Evolutionary conservation across 768 basidiomycete species (phyloP).

Genomic region (Boletus rex-veris): DNA sequence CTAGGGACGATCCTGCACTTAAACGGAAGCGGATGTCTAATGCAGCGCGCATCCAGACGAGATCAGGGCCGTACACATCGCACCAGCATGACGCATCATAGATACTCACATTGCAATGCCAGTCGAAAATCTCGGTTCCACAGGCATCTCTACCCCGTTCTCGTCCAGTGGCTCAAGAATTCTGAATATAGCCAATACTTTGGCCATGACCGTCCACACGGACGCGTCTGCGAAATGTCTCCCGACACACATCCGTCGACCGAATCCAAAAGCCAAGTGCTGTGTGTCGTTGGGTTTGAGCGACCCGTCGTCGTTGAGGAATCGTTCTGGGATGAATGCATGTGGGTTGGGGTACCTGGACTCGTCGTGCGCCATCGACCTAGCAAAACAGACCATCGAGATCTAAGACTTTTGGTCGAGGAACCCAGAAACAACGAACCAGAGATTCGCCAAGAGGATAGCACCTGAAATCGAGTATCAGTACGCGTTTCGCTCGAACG

Average conservation of each 20-base stretch:
- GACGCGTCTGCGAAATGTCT: not conserved
- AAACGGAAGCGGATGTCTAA: not conserved
- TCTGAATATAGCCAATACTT: too few species aligned
- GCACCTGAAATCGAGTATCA: not conserved
- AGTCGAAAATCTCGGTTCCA: too few species aligned
- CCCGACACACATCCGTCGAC: not conserved
- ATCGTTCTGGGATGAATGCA: not conserved
- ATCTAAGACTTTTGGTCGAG: too few species aligned
- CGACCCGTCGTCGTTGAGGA: not conserved
- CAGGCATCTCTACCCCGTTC: too few species aligned
- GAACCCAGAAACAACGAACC: not conserved
- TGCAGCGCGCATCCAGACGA: not conserved
- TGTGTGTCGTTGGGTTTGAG: too few species aligned
- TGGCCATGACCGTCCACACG: not conserved
- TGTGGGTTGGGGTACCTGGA: not conserved
- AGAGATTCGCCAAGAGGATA: constrained; percentile 1
- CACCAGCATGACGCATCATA: too few species aligned
- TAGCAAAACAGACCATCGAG: not conserved
- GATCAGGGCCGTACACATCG: too few species aligned
- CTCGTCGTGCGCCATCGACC: not conserved
- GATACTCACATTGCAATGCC: too few species aligned
- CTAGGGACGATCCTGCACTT: not conserved
- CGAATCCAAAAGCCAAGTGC: not conserved
- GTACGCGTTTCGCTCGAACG: not conserved
- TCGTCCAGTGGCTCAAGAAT: too few species aligned